A percentile compares a stretch with the other conserved stretches of the same genome.
phyloP scores from a whole-genome alignment of 148 eudicot species.

The Euryodendron excelsum region DNA sequence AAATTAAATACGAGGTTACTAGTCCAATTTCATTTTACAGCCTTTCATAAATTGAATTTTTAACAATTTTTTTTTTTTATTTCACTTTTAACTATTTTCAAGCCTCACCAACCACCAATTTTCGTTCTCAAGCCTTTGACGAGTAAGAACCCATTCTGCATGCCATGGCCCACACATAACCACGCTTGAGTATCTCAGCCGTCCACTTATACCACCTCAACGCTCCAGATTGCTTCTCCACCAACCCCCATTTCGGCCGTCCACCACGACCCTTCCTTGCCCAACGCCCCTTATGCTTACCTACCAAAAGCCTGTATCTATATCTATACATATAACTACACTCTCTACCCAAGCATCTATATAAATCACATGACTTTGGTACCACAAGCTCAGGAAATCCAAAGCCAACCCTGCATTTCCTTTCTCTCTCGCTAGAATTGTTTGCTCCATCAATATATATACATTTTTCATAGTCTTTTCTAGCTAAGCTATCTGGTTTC shows the following conservation, averaged over 20 bases:
- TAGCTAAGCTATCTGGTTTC: no score
- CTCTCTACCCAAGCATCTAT: neutral
- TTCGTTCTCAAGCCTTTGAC: slow-evolving; percentile 10
- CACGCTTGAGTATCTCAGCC: neutral
- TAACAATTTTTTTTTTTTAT: neutral
- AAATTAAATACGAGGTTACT: no score
- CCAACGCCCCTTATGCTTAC: slow-evolving; percentile 15
- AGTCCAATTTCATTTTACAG: no score
- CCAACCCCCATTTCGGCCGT: slow-evolving; percentile 20
- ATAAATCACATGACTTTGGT: slow-evolving; percentile 11
- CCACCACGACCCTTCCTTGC: neutral
- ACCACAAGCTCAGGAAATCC: slow-evolving; percentile 12
- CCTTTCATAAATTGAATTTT: no score
- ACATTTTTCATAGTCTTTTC: no score
- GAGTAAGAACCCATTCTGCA: slow-evolving; percentile 3
- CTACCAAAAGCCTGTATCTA: slow-evolving; percentile 7
- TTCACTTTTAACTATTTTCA: neutral
- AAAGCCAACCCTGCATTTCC: neutral
- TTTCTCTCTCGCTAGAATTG: neutral
- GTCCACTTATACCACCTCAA: neutral
- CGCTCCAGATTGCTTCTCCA: neutral
- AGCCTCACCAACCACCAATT: slow-evolving; percentile 12
- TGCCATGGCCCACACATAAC: neutral
- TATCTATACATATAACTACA: neutral
- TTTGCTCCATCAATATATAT: neutral